Conservation (phyloP, 148 eudicot species). For the Tetragonia tetragonoides region DNA sequence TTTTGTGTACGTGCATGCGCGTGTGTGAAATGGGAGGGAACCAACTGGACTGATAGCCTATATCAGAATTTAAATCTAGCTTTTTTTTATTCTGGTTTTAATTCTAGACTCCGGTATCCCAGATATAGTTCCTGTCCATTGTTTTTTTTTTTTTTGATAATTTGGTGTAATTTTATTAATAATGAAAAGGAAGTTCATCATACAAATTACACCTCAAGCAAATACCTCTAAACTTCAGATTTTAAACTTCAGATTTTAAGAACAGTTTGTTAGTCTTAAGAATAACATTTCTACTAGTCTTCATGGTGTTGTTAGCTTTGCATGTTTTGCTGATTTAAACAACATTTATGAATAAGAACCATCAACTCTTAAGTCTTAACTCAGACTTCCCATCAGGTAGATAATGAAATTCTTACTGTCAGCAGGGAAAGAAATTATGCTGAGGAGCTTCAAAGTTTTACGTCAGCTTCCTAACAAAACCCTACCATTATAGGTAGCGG, state of each 20-base stretch:
- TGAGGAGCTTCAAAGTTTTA: neutral
- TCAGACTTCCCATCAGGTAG: too few relatives aligned
- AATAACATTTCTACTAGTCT: neutral
- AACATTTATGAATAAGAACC: neutral
- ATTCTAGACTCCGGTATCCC: neutral
- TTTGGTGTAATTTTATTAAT: too few relatives aligned
- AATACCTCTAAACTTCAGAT: too few relatives aligned
- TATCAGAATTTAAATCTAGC: neutral
- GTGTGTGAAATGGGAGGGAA: slow-evolving; percentile 4
- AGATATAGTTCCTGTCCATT: neutral
- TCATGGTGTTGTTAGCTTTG: neutral
- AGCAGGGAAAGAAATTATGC: neutral
- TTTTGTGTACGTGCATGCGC: slow-evolving; percentile 5
- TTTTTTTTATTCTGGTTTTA: neutral
- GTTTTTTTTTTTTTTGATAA: too few relatives aligned
- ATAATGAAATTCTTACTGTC: too few relatives aligned
- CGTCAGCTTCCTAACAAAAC: neutral
- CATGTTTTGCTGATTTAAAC: too few relatives aligned
- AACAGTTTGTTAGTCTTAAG: too few relatives aligned
- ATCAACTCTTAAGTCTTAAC: neutral
- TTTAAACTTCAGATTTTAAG: too few relatives aligned
- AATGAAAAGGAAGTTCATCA: too few relatives aligned
- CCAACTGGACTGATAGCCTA: neutral
- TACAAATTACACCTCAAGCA: too few relatives aligned
- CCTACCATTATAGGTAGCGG: neutral